Conservation (phyloP, 805 yeast genomes). For the Saccharomycopsis lassenensis region DNA sequence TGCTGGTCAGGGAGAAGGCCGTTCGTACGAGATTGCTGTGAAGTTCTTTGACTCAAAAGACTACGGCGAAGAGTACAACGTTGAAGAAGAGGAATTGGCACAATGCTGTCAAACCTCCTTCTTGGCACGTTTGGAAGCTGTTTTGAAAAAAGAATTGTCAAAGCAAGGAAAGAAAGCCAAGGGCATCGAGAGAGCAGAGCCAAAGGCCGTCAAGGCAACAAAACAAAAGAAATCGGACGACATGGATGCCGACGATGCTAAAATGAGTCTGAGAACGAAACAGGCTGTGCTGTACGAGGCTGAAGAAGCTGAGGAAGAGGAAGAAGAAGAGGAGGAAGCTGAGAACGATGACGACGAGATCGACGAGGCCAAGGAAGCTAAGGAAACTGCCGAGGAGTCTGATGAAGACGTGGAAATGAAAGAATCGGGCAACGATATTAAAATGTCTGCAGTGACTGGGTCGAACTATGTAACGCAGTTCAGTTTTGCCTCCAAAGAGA, state of each 20-base stretch:
- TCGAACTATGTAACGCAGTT: slow-evolving; percentile 68
- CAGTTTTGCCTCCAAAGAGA: slow-evolving; percentile 80
- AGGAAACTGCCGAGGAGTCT: slow-evolving; percentile 46
- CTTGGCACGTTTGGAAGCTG: slow-evolving; percentile 58
- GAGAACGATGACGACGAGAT: slow-evolving; percentile 77
- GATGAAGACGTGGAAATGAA: slow-evolving; percentile 30
- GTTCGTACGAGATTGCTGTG: slow-evolving; percentile 68
- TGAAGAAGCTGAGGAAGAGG: slow-evolving; percentile 98
- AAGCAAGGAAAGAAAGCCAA: slow-evolving; percentile 54
- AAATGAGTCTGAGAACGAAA: slow-evolving; percentile 49
- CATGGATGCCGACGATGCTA: slow-evolving; percentile 53
- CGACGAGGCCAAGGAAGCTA: slow-evolving; percentile 53
- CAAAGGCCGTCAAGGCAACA: slow-evolving; percentile 30
- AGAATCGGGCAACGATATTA: slow-evolving; percentile 14
- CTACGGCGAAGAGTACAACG: slow-evolving; percentile 82
- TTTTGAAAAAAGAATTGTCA: slow-evolving; percentile 70
- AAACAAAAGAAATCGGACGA: slow-evolving; percentile 33
- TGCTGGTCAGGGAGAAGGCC: slow-evolving; percentile 34
- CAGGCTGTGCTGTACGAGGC: slow-evolving; percentile 90
- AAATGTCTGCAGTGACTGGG: slow-evolving; percentile 33
- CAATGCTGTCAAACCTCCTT: slow-evolving; percentile 52
- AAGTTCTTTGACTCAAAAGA: slow-evolving; percentile 66
- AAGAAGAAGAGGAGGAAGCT: slow-evolving; percentile 87
- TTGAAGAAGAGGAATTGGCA: slow-evolving; percentile 70
- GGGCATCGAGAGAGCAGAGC: slow-evolving; percentile 56